These are phyloP conservation scores for Fusarium pininemorale DNA, from an alignment of 2,329 filamentous ascomycete genomes.

Conservation along the genomic window DNA sequence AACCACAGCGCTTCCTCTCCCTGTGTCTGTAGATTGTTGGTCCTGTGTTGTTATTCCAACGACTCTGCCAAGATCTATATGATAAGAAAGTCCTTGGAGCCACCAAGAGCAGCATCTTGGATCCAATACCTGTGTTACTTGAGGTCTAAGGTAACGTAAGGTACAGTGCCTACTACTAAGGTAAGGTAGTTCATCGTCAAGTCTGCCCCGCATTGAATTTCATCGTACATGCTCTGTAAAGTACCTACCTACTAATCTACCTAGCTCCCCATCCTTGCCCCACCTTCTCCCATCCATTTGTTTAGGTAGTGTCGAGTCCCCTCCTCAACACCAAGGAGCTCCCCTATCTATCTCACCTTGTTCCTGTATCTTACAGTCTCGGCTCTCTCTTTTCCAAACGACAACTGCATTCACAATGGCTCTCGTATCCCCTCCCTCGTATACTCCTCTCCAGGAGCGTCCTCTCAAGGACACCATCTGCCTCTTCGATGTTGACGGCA, in stretches of 20 bases:
- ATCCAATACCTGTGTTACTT: background rate
- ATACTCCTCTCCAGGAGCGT: constrained; percentile 82
- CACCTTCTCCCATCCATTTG: constrained; percentile 8
- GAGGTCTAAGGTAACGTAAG: background rate
- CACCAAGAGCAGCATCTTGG: background rate
- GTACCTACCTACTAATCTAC: background rate
- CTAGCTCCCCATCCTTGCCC: constrained; percentile 10
- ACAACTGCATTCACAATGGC: constrained; percentile 50
- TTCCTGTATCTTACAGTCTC: constrained; percentile 6
- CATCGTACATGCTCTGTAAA: constrained; percentile 3
- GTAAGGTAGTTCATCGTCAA: background rate
- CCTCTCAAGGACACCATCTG: constrained; percentile 92
- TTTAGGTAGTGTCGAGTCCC: constrained; percentile 7
- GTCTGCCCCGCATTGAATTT: constrained; percentile 21
- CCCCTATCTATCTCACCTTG: constrained; percentile 20
- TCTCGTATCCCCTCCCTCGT: constrained; percentile 50
- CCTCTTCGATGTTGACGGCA: constrained; percentile 96
- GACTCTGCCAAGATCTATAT: background rate
- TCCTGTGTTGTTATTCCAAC: no score
- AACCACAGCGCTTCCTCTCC: background rate
- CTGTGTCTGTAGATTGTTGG: background rate
- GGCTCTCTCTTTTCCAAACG: background rate
- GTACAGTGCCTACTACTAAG: no score
- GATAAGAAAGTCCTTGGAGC: no score
- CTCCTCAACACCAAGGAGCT: constrained; percentile 27